Base-by-base conservation (phyloP, 495 filamentous ascomycete species). In the Aspergillus homomorphus region DNA sequence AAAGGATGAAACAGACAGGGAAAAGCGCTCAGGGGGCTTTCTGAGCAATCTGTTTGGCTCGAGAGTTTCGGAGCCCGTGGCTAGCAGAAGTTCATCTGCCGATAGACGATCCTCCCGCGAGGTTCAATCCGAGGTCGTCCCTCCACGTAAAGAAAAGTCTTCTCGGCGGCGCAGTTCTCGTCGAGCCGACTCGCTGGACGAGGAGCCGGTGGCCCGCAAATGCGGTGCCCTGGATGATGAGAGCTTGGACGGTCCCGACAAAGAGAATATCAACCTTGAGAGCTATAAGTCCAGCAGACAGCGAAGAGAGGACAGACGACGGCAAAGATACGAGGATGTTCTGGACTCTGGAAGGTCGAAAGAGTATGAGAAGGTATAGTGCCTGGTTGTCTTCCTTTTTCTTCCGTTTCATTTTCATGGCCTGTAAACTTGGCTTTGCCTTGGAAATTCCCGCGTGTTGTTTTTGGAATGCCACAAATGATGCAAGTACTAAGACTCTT, bases 341-440 rank as follows among this genome's bases (percentile, higher is more conserved):
- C 58, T 67, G 58, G 76, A 73, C 19, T 70, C 65, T 24, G 71
- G 71, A 21, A 56, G 67, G 62, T 42, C 59, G 61, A 55, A 58
- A 65, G 64, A 60, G 46, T 69, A 64, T 66, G 71, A 72, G 69
- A 79, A 79, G 76, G 76, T 79, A 79, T 77, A 76, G 69, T 69
- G 68, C 58, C 51, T 73, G 68, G 69, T 54, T 61, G 70, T 66
- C 68, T 60, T 63, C 65, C 66, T 66, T 60, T 63, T 64, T 45
- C 67, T 58, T 45, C 65, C 62, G 56, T 51, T 51, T 56, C 59
- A 62, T 57, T 59, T 23, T 52, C 44, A 46, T 56, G 49, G 59
- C 53, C 59, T 70, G 58, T 66, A 69, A 62, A 63, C 48, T 21
- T 69, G 64, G 70, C 57, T 59, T 60, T 65, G 56, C 57, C 48